Conservation (phyloP, 179 eudicot genomes). For the Silene noctiflora region DNA sequence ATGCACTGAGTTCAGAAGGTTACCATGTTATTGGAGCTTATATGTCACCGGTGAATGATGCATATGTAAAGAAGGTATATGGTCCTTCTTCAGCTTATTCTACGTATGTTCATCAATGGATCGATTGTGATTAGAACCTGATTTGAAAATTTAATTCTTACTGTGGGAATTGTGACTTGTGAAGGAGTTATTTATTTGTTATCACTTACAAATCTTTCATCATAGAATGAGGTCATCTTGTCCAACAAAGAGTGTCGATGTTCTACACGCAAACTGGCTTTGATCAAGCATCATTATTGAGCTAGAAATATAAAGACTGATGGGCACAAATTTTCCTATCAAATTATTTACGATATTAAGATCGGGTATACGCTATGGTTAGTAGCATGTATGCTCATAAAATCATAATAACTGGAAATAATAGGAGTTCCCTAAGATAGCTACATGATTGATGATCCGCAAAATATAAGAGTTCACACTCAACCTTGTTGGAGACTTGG, state of each 20-base stretch:
- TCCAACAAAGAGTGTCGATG: background rate
- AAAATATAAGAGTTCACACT: too few species aligned
- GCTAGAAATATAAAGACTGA: background rate
- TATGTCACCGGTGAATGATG: conserved; percentile 94
- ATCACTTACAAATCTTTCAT: background rate
- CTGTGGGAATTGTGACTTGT: background rate
- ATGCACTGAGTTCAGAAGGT: conserved; percentile 68
- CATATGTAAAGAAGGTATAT: conserved; percentile 75
- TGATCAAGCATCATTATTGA: background rate
- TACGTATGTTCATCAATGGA: background rate
- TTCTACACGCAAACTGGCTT: background rate
- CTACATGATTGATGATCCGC: too few species aligned
- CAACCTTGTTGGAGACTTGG: too few species aligned
- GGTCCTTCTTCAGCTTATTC: background rate
- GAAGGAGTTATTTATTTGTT: background rate
- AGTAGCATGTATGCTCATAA: background rate
- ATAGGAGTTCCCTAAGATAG: too few species aligned
- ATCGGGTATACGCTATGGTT: background rate
- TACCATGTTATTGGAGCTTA: conserved; percentile 85
- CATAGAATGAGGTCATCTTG: background rate
- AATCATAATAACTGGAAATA: background rate
- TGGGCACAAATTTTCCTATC: background rate
- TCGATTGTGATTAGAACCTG: background rate
- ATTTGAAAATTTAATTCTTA: background rate
- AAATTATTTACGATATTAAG: too few species aligned